Base-by-base conservation (phyloP, 805 yeast genomes). In the Komagataella pastoris region DNA sequence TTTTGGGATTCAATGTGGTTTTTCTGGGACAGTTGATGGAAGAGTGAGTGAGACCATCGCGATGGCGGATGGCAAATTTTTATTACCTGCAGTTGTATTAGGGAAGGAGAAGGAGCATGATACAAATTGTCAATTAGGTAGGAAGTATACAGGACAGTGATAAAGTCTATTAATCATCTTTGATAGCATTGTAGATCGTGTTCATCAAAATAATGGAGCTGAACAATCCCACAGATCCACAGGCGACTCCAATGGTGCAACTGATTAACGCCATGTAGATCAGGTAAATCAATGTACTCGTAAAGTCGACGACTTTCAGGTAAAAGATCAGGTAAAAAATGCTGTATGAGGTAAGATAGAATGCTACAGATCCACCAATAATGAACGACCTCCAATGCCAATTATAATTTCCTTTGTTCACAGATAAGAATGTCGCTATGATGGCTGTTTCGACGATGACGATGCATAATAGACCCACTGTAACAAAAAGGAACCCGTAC, bases 361-460 rank as follows among this genome's bases (percentile, higher is more conserved):
- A 72, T 30, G 88, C 88, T 49, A 86, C 76, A 53, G 90, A 80
- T 3, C 79, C 70, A 3, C 95, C 87, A 24, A 81, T 78, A 51
- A 79, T 64, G 64, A 87, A 88, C 10, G 88, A 72, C 57, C 82
- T 73, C 96, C 96, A 88, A 61, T 86, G 87, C 96, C 96, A 89
- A 49, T 77, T 76, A 50, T 79, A 80, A 60, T 77, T 65, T n/a
- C 65, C 64, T 18, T 59, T 54, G 50, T 62, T 71, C 58, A 88
- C 70, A 47, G 83, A 74, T 47, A 84, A 61, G 60, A 83, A 88
- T 7, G 83, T 74, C 5, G 85, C 80, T 47, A 88, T 78, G 21
- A 88, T 73, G 7, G 90, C 79, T 51, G 85, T 77, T 64, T 88
- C 95, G 45, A 79, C 68, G 18, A 86, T 80, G 12, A 85, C 80